Conservation (phyloP, 2,329 filamentous ascomycete species). For the Elsinoe ampelina region DNA sequence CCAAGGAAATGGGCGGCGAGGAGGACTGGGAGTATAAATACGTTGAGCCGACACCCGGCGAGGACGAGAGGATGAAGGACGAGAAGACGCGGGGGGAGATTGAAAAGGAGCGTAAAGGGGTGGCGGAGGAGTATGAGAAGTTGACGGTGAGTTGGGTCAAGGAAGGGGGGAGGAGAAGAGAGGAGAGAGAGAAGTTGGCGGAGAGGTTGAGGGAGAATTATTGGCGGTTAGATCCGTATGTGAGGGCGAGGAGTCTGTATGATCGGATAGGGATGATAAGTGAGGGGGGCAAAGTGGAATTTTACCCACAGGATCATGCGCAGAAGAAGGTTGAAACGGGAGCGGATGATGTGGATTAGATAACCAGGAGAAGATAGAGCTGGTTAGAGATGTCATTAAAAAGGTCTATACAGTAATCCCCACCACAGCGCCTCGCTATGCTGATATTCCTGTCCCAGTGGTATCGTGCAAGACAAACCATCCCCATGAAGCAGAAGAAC, state of each 20-base stretch:
- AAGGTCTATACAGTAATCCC: no score
- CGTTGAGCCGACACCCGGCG: constrained; percentile 61
- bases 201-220: constrained; percentile 62
- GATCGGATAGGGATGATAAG: constrained; percentile 69
- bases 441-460: not conserved
- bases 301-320: constrained; percentile 48
- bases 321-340: constrained; percentile 18
- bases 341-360: constrained; percentile 30
- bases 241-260: constrained; percentile 74
- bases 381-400: not conserved
- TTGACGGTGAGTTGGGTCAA: constrained; percentile 68
- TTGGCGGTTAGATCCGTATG: constrained; percentile 81
- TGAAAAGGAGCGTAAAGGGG: constrained; percentile 50
- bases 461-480: not conserved
- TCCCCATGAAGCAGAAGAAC: not conserved
- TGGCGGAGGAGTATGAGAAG: constrained; percentile 66
- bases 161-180: constrained; percentile 30
- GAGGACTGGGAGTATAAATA: constrained; percentile 82
- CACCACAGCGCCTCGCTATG: not conserved
- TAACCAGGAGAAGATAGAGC: not conserved
- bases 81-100: constrained; percentile 52
- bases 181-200: constrained; percentile 44
- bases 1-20: constrained; percentile 75
- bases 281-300: constrained; percentile 57
- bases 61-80: constrained; percentile 67